A percentile compares a stretch with the other conserved stretches of the same genome.
These are phyloP conservation scores for Backusella psychrophila DNA, from an alignment of 192 early-diverging fungal genomes.

Conservation along the genomic window DNA sequence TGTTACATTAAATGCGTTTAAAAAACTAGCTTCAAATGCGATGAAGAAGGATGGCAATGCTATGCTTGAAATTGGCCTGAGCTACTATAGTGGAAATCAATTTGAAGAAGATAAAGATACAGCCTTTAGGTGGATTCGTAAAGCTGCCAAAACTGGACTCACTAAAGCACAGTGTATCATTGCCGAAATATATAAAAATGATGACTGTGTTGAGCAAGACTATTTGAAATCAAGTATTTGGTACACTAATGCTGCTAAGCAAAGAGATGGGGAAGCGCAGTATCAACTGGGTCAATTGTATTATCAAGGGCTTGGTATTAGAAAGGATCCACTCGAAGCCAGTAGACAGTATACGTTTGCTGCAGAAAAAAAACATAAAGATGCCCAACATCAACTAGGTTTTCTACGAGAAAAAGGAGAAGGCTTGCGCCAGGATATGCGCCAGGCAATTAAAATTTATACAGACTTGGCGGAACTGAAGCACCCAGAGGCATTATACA, in stretches of 20 bases:
- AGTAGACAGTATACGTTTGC: neutral
- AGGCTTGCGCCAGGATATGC: neutral
- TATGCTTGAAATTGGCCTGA: neutral
- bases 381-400: neutral
- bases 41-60: neutral
- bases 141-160: neutral
- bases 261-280: neutral
- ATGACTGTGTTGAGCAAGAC: neutral
- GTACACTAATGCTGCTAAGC: neutral
- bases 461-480: rapidly evolving
- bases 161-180: neutral
- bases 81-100: neutral
- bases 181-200: neutral
- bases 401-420: neutral
- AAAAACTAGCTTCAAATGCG: neutral
- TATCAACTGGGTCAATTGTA: neutral
- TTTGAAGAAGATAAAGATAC: neutral
- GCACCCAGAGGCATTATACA: neutral
- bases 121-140: neutral
- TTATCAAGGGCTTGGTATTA: neutral
- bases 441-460: neutral
- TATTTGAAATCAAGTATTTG: neutral
- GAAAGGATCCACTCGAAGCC: neutral
- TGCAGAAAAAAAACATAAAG: neutral
- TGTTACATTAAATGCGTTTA: neutral